Percentiles rank a stretch among this genome's conserved stretches.
phyloP scores from a whole-genome alignment of 176 grass and related monocot genomes.

The Poa pratensis region DNA sequence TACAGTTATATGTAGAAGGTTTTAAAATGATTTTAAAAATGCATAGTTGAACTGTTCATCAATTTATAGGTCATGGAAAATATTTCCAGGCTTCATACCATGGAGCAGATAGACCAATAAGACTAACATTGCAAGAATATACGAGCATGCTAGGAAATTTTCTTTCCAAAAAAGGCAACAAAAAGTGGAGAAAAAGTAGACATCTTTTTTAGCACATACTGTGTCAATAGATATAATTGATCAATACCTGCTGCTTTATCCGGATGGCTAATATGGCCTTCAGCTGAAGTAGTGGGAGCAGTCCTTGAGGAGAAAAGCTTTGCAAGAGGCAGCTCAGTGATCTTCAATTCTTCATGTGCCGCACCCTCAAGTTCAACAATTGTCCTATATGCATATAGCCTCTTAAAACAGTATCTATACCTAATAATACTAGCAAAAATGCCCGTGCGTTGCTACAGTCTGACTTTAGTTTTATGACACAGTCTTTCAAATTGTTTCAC shows the following conservation, averaged over 20 bases:
- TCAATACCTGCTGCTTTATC: conserved; percentile 70
- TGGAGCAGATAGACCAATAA: neutral
- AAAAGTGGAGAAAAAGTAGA: conserved; percentile 31
- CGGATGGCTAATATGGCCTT: conserved; percentile 18
- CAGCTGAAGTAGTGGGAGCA: conserved; percentile 28
- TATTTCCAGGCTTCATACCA: neutral
- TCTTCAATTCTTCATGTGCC: conserved; percentile 90
- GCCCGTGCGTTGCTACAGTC: too few relatives aligned
- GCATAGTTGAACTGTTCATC: neutral
- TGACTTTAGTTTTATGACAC: too few relatives aligned
- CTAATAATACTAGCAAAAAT: too few relatives aligned
- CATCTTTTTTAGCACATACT: neutral
- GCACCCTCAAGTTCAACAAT: conserved; percentile 85
- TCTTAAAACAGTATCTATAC: conserved; percentile 68
- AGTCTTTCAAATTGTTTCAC: too few relatives aligned
- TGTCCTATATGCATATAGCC: conserved; percentile 76
- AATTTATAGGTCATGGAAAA: neutral
- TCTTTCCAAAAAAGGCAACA: neutral
- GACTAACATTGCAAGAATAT: neutral
- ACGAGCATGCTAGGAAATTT: neutral
- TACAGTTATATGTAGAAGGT: too few relatives aligned
- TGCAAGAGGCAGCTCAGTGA: conserved; percentile 80
- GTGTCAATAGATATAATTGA: neutral
- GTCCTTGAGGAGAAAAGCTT: conserved; percentile 66
- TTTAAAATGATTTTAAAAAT: neutral